These are phyloP conservation scores for Cytospora mali DNA, from an alignment of 2,329 filamentous ascomycete species.

Conservation along the genomic window DNA sequence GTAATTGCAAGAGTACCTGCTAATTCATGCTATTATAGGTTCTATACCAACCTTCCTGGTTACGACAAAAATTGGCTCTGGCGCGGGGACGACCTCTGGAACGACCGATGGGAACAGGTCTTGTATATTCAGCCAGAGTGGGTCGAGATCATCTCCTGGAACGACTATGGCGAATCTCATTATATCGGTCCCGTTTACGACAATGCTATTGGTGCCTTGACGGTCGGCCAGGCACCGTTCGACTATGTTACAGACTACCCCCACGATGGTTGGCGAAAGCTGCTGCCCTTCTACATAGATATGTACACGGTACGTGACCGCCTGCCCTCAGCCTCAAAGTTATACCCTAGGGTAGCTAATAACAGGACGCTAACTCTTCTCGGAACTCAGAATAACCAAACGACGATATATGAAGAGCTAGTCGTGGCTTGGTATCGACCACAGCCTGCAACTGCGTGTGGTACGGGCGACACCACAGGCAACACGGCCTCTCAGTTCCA, in stretches of 20 bases:
- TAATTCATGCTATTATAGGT: too few relatives aligned
- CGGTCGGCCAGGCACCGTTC: slow-evolving; percentile 44
- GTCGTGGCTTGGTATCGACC: slow-evolving; percentile 40
- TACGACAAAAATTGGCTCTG: slow-evolving; percentile 66
- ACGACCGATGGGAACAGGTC: slow-evolving; percentile 58
- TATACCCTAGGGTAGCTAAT: too few relatives aligned
- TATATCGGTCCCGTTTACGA: slow-evolving; percentile 53
- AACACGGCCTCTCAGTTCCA: slow-evolving; percentile 35
- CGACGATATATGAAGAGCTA: slow-evolving; percentile 36
- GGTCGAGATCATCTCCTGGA: slow-evolving; percentile 45
- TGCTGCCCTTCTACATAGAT: slow-evolving; percentile 54
- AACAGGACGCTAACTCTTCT: too few relatives aligned
- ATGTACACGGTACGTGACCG: slow-evolving; percentile 54
- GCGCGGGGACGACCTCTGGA: slow-evolving; percentile 62
- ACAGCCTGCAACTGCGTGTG: slow-evolving; percentile 34
- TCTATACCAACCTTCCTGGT: slow-evolving; percentile 59
- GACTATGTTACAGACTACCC: slow-evolving; percentile 51
- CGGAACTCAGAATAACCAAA: slow-evolving; percentile 32
- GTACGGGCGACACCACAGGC: slow-evolving; percentile 39
- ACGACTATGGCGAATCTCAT: slow-evolving; percentile 58
- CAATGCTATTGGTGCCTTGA: slow-evolving; percentile 38
- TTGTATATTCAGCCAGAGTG: slow-evolving; percentile 57
- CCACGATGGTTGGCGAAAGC: slow-evolving; percentile 52
- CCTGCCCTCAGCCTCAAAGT: too few relatives aligned
- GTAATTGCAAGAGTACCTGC: too few relatives aligned